Percentiles rank a stretch among this genome's conserved stretches.
Evolutionary conservation across 176 grass and related monocot genomes (phyloP).

Genomic region (Puccinellia tenuiflora): DNA sequence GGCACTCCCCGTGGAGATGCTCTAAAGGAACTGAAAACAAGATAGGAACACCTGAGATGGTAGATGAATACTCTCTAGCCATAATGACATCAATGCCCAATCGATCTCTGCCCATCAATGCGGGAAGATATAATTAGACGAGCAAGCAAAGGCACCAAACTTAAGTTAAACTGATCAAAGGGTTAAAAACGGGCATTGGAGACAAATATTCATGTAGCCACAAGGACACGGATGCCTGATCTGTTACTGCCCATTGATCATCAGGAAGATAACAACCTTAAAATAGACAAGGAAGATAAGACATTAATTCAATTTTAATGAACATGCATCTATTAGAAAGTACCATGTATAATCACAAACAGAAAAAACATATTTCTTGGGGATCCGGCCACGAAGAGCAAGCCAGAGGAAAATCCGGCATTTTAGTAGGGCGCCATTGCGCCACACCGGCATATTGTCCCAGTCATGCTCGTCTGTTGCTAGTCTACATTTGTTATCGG

Average conservation of each 20-base stretch:
- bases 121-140: background rate
- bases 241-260: background rate
- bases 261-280: background rate
- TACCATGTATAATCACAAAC: background rate
- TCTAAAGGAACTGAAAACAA: background rate
- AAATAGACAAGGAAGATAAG: background rate
- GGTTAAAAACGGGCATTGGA: background rate
- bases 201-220: background rate
- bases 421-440: no score
- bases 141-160: background rate
- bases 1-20: no score
- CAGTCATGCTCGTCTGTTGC: no score
- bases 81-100: background rate
- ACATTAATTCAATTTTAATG: background rate
- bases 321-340: background rate
- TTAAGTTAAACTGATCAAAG: background rate
- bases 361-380: background rate
- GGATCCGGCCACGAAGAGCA: no score
- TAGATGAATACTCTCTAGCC: background rate
- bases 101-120: background rate
- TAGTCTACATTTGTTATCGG: no score
- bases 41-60: background rate
- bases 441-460: no score
- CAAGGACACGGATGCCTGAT: background rate
- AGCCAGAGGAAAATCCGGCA: no score